Base-by-base conservation (phyloP, 2,329 filamentous ascomycete genomes). In the Penicillium hordei region DNA sequence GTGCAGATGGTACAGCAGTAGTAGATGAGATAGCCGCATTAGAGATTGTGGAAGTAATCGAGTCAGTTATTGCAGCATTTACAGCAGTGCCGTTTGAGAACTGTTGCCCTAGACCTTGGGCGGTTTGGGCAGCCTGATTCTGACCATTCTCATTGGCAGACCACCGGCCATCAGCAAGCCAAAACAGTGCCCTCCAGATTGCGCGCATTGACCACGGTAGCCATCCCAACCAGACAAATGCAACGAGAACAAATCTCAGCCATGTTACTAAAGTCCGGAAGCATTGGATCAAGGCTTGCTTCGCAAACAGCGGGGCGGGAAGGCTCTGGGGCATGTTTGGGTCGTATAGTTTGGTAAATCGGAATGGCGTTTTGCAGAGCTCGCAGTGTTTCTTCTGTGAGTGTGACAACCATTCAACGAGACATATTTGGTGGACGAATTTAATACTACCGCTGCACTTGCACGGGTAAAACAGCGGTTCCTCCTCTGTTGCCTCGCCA, bases 301-400 rank as follows among this genome's bases (percentile, higher is more conserved):
- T 87, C 55, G 92, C 65, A 68, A 99, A 97, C 61, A 99, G 82
- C 48, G 88, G 83, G 40, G 88, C 83, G 0, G 95, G 94, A 15
- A 99, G 83, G 13, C 85, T 86, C 61, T 86, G 84, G 1, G 94
- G 95, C 94, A 99, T 99, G 70, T 93, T 85, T 4, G 92, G 91
- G 60, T 93, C 88, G 79, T 99, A 99, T 39, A 99, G 85, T 77
- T 99, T 99, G 52, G 94, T 99, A 80, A 99, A 99, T 60, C 92
- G 90, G 72, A 97, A 99, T 0, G 93, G 88, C 2, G 94, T 99
- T 80, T 99, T 99, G 86, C 94, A 99, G 36, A 99, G 87, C 79
- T 99, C 94, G 82, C 95, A 99, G 80, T 99, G 90, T 76, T 97
- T 97, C 84, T 99, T 99, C 74, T 99, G 93, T 1, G 94, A 97